Percentiles rank a stretch among this genome's conserved stretches.
Evolutionary conservation across 495 filamentous ascomycete genomes (phyloP).

Genomic region (Lichina pygmaea): DNA sequence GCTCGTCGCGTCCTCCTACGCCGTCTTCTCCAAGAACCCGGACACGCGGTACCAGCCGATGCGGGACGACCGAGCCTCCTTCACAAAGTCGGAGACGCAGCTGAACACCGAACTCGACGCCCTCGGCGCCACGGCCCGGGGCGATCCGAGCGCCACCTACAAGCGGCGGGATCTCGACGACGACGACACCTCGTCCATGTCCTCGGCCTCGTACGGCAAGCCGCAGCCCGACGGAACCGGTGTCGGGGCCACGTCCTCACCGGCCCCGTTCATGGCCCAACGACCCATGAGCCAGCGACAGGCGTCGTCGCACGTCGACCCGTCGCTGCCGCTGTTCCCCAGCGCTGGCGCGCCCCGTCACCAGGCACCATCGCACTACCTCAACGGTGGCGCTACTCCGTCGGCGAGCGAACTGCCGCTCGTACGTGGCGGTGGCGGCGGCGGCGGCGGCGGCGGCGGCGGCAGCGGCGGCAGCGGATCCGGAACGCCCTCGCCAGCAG

Average conservation of each 20-base stretch:
- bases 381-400: background rate
- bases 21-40: slow-evolving; percentile 79
- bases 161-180: slow-evolving; percentile 27
- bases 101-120: slow-evolving; percentile 81
- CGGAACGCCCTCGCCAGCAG: background rate
- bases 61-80: slow-evolving; percentile 85
- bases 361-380: slow-evolving; percentile 13
- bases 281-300: background rate
- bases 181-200: slow-evolving; percentile 62
- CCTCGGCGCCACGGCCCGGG: slow-evolving; percentile 72
- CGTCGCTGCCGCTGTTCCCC: slow-evolving; percentile 34
- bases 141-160: slow-evolving; percentile 45
- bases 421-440: background rate
- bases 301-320: slow-evolving; percentile 31
- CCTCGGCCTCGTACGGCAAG: slow-evolving; percentile 39
- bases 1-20: slow-evolving; percentile 55
- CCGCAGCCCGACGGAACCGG: slow-evolving; percentile 37
- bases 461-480: slow-evolving; percentile 3
- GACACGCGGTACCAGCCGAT: slow-evolving; percentile 92
- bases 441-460: too few species aligned
- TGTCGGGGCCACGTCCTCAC: background rate
- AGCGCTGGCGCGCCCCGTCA: slow-evolving; percentile 14
- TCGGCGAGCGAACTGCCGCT: background rate
- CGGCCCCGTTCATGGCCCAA: background rate
- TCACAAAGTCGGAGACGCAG: slow-evolving; percentile 93